phyloP scores from a whole-genome alignment of 495 filamentous ascomycete species.

The Tetracladium setigerum region DNA sequence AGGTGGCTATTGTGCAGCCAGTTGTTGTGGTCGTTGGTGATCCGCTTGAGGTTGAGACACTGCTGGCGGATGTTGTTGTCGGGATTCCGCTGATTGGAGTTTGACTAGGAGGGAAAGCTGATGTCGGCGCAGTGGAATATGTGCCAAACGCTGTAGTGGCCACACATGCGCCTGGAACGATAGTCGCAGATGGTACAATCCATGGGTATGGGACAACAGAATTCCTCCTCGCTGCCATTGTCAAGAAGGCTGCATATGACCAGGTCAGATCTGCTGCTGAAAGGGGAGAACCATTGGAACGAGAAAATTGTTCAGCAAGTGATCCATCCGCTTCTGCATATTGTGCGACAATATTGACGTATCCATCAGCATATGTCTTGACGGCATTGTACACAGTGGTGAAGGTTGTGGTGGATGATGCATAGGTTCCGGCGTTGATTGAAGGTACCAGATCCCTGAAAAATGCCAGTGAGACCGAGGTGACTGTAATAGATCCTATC shows the following conservation, averaged over 20 bases:
- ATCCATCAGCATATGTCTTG: constrained; percentile 54
- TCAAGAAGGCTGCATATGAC: constrained; percentile 44
- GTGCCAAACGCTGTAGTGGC: constrained; percentile 45
- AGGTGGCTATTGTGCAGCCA: constrained; percentile 27
- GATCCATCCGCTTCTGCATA: constrained; percentile 45
- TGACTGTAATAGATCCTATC: constrained; percentile 36
- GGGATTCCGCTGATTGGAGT: constrained; percentile 32
- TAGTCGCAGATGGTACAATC: constrained; percentile 41
- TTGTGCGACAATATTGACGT: constrained; percentile 39
- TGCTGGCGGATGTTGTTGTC: constrained; percentile 39
- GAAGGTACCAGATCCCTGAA: constrained; percentile 40
- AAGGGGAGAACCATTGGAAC: constrained; percentile 33
- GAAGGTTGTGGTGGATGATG: constrained; percentile 34
- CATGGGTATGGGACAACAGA: constrained; percentile 25
- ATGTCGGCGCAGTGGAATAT: constrained; percentile 48
- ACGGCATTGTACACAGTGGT: constrained; percentile 41
- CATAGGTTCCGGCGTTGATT: constrained; percentile 38
- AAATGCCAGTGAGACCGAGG: constrained; percentile 40
- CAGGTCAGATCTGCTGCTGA: constrained; percentile 48
- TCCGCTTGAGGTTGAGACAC: constrained; percentile 24
- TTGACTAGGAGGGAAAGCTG: constrained; percentile 47
- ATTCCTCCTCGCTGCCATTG: constrained; percentile 17
- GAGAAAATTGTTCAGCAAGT: constrained; percentile 51
- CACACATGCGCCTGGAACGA: constrained; percentile 46
- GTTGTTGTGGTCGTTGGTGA: constrained; percentile 34